Evolutionary conservation across 179 eudicot species (phyloP).

Genomic region (Camellia oleifera): DNA sequence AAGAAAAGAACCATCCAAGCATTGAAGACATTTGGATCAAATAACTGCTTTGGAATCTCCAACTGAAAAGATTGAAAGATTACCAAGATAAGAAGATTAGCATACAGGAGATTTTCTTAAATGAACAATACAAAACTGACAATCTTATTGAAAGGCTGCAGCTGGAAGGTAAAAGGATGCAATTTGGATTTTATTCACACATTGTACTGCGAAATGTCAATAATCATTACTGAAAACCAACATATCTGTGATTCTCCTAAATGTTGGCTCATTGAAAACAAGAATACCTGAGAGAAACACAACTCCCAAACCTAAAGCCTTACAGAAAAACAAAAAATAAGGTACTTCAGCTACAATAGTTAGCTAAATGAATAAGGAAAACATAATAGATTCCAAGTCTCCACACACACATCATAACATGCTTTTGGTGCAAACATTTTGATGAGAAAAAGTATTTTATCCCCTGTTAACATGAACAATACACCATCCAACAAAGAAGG

Average conservation of each 20-base stretch:
- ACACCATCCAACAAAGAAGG: background rate
- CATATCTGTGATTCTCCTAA: background rate
- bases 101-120: background rate
- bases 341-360: background rate
- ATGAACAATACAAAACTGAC: constrained; percentile 1
- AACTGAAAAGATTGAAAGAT: constrained; percentile 42
- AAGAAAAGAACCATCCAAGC: constrained; percentile 97
- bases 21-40: constrained; percentile 88
- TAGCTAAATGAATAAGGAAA: background rate
- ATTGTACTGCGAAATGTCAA: background rate
- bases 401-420: background rate
- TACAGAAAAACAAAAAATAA: background rate
- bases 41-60: constrained; percentile 94
- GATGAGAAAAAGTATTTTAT: background rate
- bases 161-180: background rate
- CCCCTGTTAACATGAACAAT: background rate
- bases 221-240: background rate
- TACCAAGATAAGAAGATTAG: background rate
- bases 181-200: too few species aligned
- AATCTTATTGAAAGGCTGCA: background rate
- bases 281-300: background rate
- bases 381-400: background rate
- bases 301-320: background rate
- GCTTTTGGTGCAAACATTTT: background rate
- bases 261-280: constrained; percentile 1